These are phyloP conservation scores for Botryotinia globosa DNA, from an alignment of 2,329 filamentous ascomycete species.

Conservation along the genomic window DNA sequence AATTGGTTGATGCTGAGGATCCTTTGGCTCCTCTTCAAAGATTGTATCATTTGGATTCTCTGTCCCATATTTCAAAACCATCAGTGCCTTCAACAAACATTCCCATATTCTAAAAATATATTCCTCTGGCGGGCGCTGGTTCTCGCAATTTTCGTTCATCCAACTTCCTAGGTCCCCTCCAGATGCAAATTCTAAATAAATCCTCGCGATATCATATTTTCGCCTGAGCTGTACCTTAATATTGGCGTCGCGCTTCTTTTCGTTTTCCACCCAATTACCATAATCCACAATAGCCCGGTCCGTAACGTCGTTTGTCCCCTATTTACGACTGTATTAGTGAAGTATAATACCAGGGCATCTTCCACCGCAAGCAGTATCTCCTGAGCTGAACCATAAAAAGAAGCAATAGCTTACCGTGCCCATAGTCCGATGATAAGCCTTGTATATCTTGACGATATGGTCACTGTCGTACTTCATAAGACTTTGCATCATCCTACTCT, in stretches of 20 bases:
- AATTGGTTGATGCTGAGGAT: background rate
- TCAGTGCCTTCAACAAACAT: conserved; percentile 10
- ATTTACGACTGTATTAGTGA: background rate
- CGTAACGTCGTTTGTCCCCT: background rate
- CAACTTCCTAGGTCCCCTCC: background rate
- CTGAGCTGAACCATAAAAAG: background rate
- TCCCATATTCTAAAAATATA: conserved; percentile 10
- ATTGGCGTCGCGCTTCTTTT: background rate
- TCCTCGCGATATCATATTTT: background rate
- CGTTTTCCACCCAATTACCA: too few relatives aligned
- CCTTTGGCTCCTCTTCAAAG: background rate
- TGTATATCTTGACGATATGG: conserved; percentile 15
- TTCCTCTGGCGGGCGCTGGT: background rate
- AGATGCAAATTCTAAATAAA: conserved; percentile 15
- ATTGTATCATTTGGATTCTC: background rate
- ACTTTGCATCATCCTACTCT: background rate
- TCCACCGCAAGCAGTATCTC: background rate
- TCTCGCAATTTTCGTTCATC: background rate
- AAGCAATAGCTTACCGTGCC: background rate
- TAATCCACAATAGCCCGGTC: background rate
- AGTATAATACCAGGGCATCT: background rate
- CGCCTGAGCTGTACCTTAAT: background rate
- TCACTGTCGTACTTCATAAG: conserved; percentile 13
- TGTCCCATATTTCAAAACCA: conserved; percentile 10
- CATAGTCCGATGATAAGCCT: conserved; percentile 11